Percentiles rank a stretch among this genome's conserved stretches.
These are phyloP conservation scores for Massospora cicadina DNA, from an alignment of 371 early-diverging fungal genomes.

Conservation along the genomic window DNA sequence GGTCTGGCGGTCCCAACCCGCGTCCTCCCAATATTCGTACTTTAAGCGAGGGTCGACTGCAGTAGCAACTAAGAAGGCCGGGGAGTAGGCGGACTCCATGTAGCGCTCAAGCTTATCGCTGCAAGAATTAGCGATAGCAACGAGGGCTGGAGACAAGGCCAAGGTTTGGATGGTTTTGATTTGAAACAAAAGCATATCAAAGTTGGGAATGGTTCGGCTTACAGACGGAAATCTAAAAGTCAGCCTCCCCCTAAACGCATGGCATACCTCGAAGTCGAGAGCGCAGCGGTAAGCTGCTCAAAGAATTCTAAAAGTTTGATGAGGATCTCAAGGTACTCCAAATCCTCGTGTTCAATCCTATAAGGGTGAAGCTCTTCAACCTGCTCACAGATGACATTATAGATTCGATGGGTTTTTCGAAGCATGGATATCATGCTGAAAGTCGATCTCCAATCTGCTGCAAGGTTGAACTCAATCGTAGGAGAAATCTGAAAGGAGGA, in stretches of 20 bases:
- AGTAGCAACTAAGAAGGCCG: neutral
- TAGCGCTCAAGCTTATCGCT: neutral
- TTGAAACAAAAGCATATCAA: neutral
- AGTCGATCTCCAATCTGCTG: neutral
- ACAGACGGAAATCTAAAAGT: neutral
- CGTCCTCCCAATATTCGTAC: neutral
- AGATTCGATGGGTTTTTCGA: neutral
- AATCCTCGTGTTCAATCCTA: neutral
- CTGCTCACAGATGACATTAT: neutral
- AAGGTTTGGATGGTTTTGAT: neutral
- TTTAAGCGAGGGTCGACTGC: neutral
- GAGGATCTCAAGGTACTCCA: neutral
- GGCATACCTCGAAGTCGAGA: neutral
- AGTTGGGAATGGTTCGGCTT: neutral
- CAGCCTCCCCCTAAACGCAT: neutral
- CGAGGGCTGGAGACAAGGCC: neutral
- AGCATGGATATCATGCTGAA: neutral
- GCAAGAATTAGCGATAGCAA: neutral
- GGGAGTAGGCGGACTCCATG: neutral
- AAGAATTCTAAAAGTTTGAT: neutral
- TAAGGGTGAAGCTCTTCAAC: neutral
- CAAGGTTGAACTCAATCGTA: neutral
- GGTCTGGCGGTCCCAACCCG: neutral
- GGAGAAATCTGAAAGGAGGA: neutral
- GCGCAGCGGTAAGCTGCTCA: neutral